Conservation (phyloP, 1,139 yeast species). For the Candida pseudoviswanathii region DNA sequence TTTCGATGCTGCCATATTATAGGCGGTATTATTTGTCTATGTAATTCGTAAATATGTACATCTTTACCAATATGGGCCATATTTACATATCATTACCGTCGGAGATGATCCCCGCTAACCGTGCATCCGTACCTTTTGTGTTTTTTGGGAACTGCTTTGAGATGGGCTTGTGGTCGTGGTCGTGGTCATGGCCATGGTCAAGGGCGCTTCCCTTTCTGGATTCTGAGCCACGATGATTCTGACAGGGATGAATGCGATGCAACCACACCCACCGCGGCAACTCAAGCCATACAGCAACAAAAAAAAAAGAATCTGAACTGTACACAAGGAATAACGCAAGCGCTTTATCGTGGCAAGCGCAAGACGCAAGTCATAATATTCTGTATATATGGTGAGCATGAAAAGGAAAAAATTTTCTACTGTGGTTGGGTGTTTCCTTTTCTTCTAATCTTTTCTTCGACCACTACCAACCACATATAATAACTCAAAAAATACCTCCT, state of each 20-base stretch:
- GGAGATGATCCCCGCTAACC: no score
- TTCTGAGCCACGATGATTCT: no score
- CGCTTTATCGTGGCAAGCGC: not conserved
- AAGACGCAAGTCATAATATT: not conserved
- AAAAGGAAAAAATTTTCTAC: not conserved
- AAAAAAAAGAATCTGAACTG: not conserved
- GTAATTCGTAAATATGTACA: not conserved
- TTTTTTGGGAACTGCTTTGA: no score
- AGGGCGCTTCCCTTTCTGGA: no score
- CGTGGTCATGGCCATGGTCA: not conserved
- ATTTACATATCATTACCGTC: no score
- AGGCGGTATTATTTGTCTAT: not conserved
- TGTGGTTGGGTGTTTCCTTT: not conserved
- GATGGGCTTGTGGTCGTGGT: not conserved
- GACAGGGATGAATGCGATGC: no score
- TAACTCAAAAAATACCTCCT: not conserved
- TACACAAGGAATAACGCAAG: not conserved
- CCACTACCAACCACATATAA: no score
- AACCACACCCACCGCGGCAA: not conserved
- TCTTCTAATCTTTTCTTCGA: not conserved
- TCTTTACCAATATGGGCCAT: not conserved
- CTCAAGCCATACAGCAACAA: not conserved
- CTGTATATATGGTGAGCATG: no score
- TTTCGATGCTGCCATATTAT: not conserved
- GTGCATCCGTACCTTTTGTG: not conserved